These are phyloP conservation scores for Penicillium corylophilum DNA, from an alignment of 2,329 filamentous ascomycete genomes.

Conservation along the genomic window DNA sequence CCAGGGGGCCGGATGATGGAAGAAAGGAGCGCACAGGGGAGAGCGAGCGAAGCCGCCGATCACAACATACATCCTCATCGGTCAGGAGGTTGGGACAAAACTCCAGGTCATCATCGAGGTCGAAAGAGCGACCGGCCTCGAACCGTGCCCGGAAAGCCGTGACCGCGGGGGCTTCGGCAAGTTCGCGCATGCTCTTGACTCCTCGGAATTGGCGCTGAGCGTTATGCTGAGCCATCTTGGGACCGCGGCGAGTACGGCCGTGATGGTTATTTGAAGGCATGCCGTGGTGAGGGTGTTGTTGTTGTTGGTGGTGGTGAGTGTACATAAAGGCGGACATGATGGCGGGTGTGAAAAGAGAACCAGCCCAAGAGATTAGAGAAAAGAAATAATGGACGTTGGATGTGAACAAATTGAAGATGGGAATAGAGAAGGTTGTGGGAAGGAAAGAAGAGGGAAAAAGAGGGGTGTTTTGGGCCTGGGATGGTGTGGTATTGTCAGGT, in stretches of 20 bases:
- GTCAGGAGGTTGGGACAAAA: slow-evolving; percentile 92
- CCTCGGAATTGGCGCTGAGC: slow-evolving; percentile 82
- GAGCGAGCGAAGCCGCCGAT: background rate
- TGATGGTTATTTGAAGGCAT: slow-evolving; percentile 71
- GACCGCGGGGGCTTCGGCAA: slow-evolving; percentile 73
- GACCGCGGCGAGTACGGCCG: slow-evolving; percentile 80
- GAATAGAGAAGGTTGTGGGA: slow-evolving; percentile 21
- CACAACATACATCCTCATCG: slow-evolving; percentile 75
- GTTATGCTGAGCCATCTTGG: slow-evolving; percentile 78
- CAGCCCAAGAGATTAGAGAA: slow-evolving; percentile 23
- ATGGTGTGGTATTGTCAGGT: slow-evolving; percentile 16
- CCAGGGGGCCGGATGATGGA: background rate
- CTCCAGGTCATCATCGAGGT: slow-evolving; percentile 92
- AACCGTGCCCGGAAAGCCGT: slow-evolving; percentile 81
- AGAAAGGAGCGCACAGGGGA: background rate
- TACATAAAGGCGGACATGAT: slow-evolving; percentile 51
- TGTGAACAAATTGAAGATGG: slow-evolving; percentile 15
- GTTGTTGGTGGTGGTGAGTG: slow-evolving; percentile 45
- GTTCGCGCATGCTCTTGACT: slow-evolving; percentile 81
- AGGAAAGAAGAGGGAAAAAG: slow-evolving; percentile 24
- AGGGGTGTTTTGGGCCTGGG: slow-evolving; percentile 35
- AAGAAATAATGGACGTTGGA: slow-evolving; percentile 19
- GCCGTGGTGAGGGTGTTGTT: slow-evolving; percentile 46
- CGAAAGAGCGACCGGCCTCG: slow-evolving; percentile 88
- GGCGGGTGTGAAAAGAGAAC: slow-evolving; percentile 21